These are phyloP conservation scores for Candida mattraensis DNA, from an alignment of 805 yeast genomes.

Conservation along the genomic window DNA sequence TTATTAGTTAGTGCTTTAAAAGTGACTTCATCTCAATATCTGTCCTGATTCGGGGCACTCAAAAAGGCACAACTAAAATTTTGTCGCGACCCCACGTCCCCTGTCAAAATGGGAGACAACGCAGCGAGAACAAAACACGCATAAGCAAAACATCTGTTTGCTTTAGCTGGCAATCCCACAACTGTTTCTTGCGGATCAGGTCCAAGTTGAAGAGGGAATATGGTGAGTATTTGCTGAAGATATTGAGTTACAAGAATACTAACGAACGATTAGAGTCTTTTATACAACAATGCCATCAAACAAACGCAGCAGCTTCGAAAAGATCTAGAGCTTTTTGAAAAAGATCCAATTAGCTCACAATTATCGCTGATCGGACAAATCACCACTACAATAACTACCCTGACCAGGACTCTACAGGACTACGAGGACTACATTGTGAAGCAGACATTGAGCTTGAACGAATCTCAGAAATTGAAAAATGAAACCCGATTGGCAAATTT, in stretches of 20 bases:
- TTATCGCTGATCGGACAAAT: slow-evolving; percentile 61
- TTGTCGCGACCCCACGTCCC: too few relatives aligned
- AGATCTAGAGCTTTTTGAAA: slow-evolving; percentile 68
- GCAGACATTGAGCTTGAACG: slow-evolving; percentile 50
- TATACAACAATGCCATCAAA: slow-evolving; percentile 86
- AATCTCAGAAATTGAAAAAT: slow-evolving; percentile 55
- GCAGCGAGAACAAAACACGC: too few relatives aligned
- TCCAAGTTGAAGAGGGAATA: too few relatives aligned
- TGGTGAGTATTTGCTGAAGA: background rate
- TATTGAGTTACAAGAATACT: background rate
- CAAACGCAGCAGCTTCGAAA: slow-evolving; percentile 72
- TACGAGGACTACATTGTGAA: slow-evolving; percentile 43
- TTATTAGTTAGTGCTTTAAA: too few relatives aligned
- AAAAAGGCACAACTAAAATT: too few relatives aligned
- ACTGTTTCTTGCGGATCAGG: too few relatives aligned
- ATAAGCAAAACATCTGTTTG: too few relatives aligned
- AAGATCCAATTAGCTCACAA: slow-evolving; percentile 66
- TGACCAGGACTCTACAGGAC: slow-evolving; percentile 67
- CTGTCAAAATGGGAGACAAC: too few relatives aligned
- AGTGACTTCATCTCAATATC: too few relatives aligned
- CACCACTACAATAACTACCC: slow-evolving; percentile 75
- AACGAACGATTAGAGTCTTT: slow-evolving; percentile 57
- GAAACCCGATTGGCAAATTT: slow-evolving; percentile 62
- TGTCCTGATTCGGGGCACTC: too few relatives aligned
- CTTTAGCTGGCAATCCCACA: too few relatives aligned